Conservation (phyloP, 768 basidiomycete genomes). For the Tricholoma sp. region DNA sequence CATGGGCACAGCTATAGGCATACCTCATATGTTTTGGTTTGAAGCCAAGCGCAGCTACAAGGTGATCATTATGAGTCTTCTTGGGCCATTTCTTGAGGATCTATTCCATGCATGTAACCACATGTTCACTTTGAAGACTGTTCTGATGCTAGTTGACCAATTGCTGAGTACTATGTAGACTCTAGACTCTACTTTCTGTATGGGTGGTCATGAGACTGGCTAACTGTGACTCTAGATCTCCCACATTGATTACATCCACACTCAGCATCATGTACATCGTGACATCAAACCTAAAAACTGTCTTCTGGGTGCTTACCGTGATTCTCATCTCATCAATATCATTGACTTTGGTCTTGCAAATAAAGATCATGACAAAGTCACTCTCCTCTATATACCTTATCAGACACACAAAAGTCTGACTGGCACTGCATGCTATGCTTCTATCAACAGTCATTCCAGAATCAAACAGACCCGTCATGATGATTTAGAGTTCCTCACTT, state of each 20-base stretch:
- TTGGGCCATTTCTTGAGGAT: constrained; percentile 19
- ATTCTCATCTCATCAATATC: background rate
- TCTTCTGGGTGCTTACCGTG: background rate
- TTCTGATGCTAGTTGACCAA: background rate
- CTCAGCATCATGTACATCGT: background rate
- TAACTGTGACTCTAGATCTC: background rate
- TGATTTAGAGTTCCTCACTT: constrained; percentile 78
- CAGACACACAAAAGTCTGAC: background rate
- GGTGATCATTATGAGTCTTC: constrained; percentile 63
- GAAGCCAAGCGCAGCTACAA: constrained; percentile 45
- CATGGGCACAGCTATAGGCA: constrained; percentile 64
- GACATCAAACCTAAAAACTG: constrained; percentile 3
- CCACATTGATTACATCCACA: background rate
- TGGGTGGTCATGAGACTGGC: background rate
- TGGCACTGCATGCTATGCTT: background rate
- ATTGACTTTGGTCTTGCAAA: constrained; percentile 4
- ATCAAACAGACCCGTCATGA: constrained; percentile 80
- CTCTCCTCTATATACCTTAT: background rate
- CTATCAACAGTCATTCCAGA: constrained; percentile 35
- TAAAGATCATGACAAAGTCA: background rate
- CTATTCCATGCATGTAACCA: background rate
- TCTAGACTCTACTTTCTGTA: too few species aligned
- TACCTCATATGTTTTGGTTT: constrained; percentile 72
- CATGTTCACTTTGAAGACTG: constrained; percentile 2
- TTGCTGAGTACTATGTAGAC: too few species aligned